These are phyloP conservation scores for Pholiota adiposa DNA, from an alignment of 1,284 basidiomycete species.

Conservation along the genomic window DNA sequence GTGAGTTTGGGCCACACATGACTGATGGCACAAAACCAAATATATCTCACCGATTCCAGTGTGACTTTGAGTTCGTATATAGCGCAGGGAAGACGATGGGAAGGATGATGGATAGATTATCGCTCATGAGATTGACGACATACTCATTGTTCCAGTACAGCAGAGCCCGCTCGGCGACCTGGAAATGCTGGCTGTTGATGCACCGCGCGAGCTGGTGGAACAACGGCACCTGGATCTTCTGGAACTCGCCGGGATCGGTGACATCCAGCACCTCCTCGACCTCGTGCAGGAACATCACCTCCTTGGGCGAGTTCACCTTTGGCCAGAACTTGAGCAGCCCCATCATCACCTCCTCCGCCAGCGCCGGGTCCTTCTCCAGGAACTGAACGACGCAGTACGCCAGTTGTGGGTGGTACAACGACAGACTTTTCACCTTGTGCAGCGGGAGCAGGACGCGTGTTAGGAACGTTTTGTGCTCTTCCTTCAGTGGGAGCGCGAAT, in stretches of 20 bases:
- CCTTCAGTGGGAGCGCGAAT: constrained; percentile 97
- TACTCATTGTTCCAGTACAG: constrained; percentile 99
- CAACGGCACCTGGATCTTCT: constrained; percentile 92
- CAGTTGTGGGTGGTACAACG: constrained; percentile 97
- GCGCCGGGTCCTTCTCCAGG: constrained; percentile 91
- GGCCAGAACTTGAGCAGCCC: constrained; percentile 98
- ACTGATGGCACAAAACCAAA: constrained; percentile 9
- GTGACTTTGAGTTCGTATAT: constrained; percentile 95
- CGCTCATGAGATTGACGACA: constrained; percentile 98
- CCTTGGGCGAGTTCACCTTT: constrained; percentile 99
- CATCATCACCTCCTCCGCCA: constrained; percentile 96
- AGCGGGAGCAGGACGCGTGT: constrained; percentile 95
- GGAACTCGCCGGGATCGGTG: constrained; percentile 96
- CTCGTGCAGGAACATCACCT: constrained; percentile 99
- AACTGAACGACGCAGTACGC: constrained; percentile 99
- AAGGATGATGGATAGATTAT: constrained; percentile 88
- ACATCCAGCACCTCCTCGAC: constrained; percentile 99
- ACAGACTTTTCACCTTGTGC: constrained; percentile 97
- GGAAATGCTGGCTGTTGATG: constrained; percentile 99
- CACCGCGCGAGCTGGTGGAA: constrained; percentile 97
- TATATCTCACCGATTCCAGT: constrained; percentile 91
- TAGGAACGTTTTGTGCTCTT: constrained; percentile 99
- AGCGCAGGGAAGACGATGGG: constrained; percentile 99
- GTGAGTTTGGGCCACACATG: constrained; percentile 15
- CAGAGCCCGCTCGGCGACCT: constrained; percentile 93